Evolutionary conservation across 139 green algal genomes (phyloP), one percentile per base, ranked within the genome.

Genomic region (Trebouxia sp.): DNA sequence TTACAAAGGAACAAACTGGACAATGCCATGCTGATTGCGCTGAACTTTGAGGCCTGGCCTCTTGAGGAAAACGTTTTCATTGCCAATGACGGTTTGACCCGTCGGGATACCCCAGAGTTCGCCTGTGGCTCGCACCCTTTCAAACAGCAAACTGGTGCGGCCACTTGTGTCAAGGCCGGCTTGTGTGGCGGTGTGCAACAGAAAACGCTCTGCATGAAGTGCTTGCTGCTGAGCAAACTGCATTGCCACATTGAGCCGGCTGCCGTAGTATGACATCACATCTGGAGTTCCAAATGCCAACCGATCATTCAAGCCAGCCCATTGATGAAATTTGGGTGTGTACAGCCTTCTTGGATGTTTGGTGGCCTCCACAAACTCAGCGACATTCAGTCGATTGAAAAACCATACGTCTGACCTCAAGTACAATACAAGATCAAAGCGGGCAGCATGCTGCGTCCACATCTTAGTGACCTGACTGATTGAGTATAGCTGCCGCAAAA

Each of bases 151-250:
- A 6, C n/a, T 9, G 32, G 30, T 32, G 5, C 35, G 55, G 55
- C 55, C n/a, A 35, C 26, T 35, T 6, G 35, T 15, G n/a, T 65
- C n/a, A 15, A 65, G 22, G 10, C 55, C 55, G 35, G 55, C 55
- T 35, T 28, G 17, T 65, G 24, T 41, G 38, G 20, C 39, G 12
- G 24, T 32, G 15, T 67, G n/a, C 32, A 80, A 26, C 24, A 80
- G n/a, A 43, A 80, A 80, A 12, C 26, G 41, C 53, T 80, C 74
- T 66, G 74, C 42, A 65, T 80, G 74, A 22, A 80, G 28, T 11
- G 12, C 12, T 28, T 22, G 9, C 11, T 66, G 43, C 47, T 65
- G 30, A 42, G 47, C 42, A 65, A 37, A 67, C 14, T 47, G 24
- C 35, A 45, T 47, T 11, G 47, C 74, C 5, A 47, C 28, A 0